Evolutionary conservation across 2,329 filamentous ascomycete species (phyloP).

Genomic region (Apiospora koreana): DNA sequence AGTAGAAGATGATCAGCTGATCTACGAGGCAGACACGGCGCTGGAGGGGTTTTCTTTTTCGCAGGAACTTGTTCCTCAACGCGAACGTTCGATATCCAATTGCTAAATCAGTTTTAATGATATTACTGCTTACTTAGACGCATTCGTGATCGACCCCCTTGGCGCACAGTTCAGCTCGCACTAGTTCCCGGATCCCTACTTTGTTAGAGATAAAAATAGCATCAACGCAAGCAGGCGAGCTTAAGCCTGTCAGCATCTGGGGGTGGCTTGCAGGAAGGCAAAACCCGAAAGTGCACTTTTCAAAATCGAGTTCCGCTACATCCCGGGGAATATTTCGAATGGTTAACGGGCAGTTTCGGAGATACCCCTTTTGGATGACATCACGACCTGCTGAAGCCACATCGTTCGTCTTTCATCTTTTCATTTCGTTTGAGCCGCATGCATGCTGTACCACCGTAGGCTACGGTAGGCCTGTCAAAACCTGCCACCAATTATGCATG

Average conservation of each 20-base stretch:
- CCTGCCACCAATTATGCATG: background rate
- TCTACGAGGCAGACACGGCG: background rate
- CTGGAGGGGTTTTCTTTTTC: background rate
- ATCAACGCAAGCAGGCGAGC: background rate
- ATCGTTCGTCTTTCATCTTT: background rate
- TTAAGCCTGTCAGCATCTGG: background rate
- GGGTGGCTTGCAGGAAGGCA: background rate
- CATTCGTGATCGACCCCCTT: background rate
- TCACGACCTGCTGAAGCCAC: background rate
- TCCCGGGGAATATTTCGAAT: no score
- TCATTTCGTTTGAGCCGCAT: background rate
- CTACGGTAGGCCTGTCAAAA: background rate
- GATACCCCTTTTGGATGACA: background rate
- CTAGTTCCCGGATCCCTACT: background rate
- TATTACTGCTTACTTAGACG: constrained; percentile 1
- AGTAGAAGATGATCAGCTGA: background rate
- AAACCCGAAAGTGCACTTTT: background rate
- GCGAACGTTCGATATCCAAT: background rate
- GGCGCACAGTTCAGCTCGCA: background rate
- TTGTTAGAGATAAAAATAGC: background rate
- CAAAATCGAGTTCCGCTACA: background rate
- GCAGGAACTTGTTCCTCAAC: background rate
- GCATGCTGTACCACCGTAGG: background rate
- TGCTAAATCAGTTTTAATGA: constrained; percentile 4
- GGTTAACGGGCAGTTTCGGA: background rate